Conservation (phyloP, 1,284 basidiomycete genomes). For the Ganoderma resinaceum region DNA sequence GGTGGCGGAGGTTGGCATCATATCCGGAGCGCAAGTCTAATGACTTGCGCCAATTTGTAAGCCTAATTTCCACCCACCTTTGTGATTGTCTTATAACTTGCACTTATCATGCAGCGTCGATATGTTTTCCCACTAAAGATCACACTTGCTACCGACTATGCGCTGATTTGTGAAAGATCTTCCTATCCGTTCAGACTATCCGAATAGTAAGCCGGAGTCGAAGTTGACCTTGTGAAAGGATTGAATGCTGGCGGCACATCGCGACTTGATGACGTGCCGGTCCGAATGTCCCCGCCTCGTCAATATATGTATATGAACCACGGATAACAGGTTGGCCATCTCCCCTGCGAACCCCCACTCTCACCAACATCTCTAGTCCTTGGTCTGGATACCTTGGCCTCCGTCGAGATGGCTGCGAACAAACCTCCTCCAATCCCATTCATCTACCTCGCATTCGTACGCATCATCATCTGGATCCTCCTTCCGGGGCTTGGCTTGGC, state of each 20-base stretch:
- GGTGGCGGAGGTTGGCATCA: slow-evolving; percentile 18
- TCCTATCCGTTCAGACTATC: neutral
- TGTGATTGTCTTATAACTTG: neutral
- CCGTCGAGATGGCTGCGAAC: neutral
- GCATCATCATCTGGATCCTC: neutral
- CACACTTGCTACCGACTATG: neutral
- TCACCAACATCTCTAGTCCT: neutral
- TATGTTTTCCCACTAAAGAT: neutral
- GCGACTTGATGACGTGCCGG: neutral
- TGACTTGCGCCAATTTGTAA: neutral
- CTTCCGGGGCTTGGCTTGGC: neutral
- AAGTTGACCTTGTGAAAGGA: neutral
- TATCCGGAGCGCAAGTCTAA: neutral
- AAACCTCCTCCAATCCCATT: neutral
- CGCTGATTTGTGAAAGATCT: neutral
- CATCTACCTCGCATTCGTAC: neutral
- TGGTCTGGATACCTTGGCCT: neutral
- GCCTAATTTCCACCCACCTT: neutral
- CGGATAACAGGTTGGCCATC: neutral
- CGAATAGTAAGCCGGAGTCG: neutral
- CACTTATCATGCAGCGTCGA: neutral
- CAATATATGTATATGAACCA: neutral
- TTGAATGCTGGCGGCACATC: neutral
- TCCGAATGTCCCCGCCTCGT: neutral
- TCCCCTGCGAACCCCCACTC: neutral